phyloP scores from a whole-genome alignment of 2,329 filamentous ascomycete species.

The Xylaria hypoxylon region DNA sequence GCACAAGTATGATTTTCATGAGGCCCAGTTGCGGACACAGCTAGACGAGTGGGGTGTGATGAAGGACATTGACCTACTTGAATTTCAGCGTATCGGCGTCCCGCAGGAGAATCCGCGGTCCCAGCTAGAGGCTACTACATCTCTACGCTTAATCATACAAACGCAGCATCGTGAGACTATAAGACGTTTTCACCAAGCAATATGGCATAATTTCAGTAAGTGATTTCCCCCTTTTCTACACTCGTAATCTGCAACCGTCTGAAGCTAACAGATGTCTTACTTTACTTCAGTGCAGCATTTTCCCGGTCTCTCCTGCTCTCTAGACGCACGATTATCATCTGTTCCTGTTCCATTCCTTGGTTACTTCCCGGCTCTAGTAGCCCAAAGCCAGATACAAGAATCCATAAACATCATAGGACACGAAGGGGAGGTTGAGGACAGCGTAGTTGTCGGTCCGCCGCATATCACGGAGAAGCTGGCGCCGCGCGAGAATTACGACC shows the following conservation, averaged over 20 bases:
- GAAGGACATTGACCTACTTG: conserved; percentile 61
- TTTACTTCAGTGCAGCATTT: conserved; percentile 55
- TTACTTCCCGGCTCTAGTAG: conserved; percentile 55
- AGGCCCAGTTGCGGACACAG: conserved; percentile 59
- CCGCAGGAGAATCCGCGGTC: conserved; percentile 53
- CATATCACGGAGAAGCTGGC: conserved; percentile 45
- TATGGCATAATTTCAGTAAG: conserved; percentile 51
- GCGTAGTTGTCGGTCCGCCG: conserved; percentile 43
- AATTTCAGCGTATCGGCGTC: conserved; percentile 61
- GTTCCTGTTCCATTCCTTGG: conserved; percentile 54
- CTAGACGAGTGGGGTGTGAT: conserved; percentile 54
- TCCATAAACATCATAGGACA: conserved; percentile 35
- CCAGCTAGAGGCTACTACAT: conserved; percentile 58
- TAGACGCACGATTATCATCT: conserved; percentile 56
- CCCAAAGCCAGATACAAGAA: conserved; percentile 44
- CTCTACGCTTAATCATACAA: conserved; percentile 59
- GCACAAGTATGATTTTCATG: conserved; percentile 62
- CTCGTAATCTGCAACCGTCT: not conserved
- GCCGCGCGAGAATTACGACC: conserved; percentile 44
- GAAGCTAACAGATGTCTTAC: conserved; percentile 4
- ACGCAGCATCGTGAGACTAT: conserved; percentile 49
- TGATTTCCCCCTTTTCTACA: not conserved
- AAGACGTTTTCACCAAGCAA: conserved; percentile 47
- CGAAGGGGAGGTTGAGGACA: conserved; percentile 16
- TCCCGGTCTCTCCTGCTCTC: conserved; percentile 56